phyloP scores from a whole-genome alignment of 208 protist species.

The Acanthamoeba comandoni region DNA sequence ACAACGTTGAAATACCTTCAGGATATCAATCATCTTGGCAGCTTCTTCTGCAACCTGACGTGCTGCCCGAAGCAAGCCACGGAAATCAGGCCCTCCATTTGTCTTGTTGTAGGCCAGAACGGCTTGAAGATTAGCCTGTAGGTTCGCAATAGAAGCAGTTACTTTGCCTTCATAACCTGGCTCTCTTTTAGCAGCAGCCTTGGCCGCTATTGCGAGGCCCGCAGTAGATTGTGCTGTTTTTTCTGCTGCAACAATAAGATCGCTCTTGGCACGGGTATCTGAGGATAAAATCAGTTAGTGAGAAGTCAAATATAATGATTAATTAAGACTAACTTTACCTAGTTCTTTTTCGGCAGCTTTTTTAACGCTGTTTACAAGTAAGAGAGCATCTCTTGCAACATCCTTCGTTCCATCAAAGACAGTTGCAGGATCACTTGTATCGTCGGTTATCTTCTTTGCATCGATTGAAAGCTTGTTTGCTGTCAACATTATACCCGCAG shows the following conservation, averaged over 20 bases:
- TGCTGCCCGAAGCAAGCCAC: constrained; percentile 49
- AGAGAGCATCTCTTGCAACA: constrained; percentile 29
- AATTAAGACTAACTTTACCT: too few species aligned
- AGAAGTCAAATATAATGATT: too few species aligned
- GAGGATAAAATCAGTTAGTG: not conserved
- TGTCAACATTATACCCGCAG: constrained; percentile 35
- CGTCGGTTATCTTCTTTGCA: constrained; percentile 39
- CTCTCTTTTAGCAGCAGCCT: constrained; percentile 6
- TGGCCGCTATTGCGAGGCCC: constrained; percentile 33
- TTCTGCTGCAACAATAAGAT: constrained; percentile 66
- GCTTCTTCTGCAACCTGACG: constrained; percentile 27
- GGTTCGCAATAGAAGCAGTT: not conserved
- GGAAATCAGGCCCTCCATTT: constrained; percentile 65
- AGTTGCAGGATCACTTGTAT: constrained; percentile 40
- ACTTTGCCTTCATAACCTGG: constrained; percentile 63
- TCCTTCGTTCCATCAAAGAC: constrained; percentile 71
- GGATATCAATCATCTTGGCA: constrained; percentile 73
- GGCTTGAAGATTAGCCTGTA: constrained; percentile 55
- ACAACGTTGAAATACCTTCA: not conserved
- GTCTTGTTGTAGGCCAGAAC: constrained; percentile 71
- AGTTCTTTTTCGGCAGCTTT: not conserved
- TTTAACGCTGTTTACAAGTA: not conserved
- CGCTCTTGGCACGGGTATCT: constrained; percentile 3
- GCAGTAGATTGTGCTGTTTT: constrained; percentile 26
- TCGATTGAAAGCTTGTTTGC: constrained; percentile 64